Evolutionary conservation across 1,139 yeast genomes (phyloP), one percentile per base, ranked within the genome.

Genomic region (Diutina pseudorugosa): DNA sequence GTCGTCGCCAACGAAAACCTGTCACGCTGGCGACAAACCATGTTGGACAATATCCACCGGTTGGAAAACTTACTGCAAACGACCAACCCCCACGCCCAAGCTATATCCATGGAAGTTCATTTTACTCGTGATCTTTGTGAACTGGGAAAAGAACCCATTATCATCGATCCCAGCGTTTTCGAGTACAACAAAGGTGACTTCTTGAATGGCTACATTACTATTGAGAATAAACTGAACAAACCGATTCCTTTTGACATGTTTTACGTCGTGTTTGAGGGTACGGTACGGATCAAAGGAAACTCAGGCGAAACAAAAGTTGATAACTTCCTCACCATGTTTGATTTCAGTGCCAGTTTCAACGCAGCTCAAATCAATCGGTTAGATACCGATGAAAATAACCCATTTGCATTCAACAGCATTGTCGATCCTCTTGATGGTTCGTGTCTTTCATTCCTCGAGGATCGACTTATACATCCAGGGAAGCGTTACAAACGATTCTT

Each of bases 211-310:
- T 76, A 72, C 59, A 69, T 79, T 30, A 65, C 71, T 2, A 65
- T 81, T 14, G 65, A 69, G 43, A 82, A 81, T 60, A 65, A 61
- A 14, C 65, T 80, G 0, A 42, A 62, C 0, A 60, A 65, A 14
- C 67, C 71, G 0, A 61, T 81, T 2, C 74, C 74, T 11, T 82
- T 80, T 58, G 82, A 80, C 57, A 77, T 77, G 78, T 73, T 81
- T 58, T 71, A 76, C 51, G 83, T 81, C 14, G 76, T 82, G 1
- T 63, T 82, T 41, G 85, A 82, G 61, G 86, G 85, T 14, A 52
- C 41, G 3, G 40, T 45, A 6, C 49, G 49, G n/a, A 27, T 45
- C 11, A 25, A 45, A 9, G 12, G 16, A 11, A n/a, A 2, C 11
- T 30, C 36, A 2, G 21, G 20, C n/a, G 30, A 62, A 12, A 56